A percentile compares a stretch with the other conserved stretches of the same genome.
phyloP scores from a whole-genome alignment of 805 yeast species.

The Saturnispora halmiae region DNA sequence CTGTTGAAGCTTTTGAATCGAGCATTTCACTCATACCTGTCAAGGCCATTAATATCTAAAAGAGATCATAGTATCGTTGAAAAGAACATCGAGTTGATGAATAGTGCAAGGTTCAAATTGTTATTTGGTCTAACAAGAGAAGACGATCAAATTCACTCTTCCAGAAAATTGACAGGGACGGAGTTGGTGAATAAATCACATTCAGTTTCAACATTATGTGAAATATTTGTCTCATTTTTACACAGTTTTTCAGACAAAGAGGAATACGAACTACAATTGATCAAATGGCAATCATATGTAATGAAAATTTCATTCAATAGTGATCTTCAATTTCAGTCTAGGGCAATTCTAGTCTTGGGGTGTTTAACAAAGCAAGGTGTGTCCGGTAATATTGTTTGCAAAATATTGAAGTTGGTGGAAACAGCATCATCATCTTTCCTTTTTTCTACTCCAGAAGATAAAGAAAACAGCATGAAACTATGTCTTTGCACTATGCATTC shows the following conservation, averaged over 20 bases:
- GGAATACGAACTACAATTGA: conserved; percentile 46
- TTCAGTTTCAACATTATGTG: conserved; percentile 52
- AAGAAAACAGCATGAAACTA: background rate
- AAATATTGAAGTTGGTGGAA: conserved; percentile 19
- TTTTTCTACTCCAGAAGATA: background rate
- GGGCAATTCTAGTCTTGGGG: conserved; percentile 65
- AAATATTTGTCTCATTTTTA: conserved; percentile 43
- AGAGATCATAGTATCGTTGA: conserved; percentile 35
- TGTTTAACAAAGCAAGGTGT: conserved; percentile 56
- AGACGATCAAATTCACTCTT: conserved; percentile 25
- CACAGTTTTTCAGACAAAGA: conserved; percentile 38
- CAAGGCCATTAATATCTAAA: conserved; percentile 42
- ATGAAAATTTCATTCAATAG: conserved; percentile 51
- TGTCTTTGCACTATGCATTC: conserved; percentile 36
- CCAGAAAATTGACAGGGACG: conserved; percentile 17
- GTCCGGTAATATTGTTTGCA: conserved; percentile 39
- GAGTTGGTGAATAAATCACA: conserved; percentile 34
- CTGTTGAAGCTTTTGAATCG: conserved; percentile 57
- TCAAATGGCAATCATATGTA: conserved; percentile 57
- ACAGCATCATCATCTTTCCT: conserved; percentile 13
- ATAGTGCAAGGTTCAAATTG: conserved; percentile 59
- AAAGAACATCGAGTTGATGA: conserved; percentile 37
- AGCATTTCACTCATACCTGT: conserved; percentile 58
- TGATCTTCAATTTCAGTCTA: conserved; percentile 51
- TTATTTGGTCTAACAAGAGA: conserved; percentile 62